Evolutionary conservation across 306 rosid genomes (phyloP).

Genomic region (Canavalia gladiata): DNA sequence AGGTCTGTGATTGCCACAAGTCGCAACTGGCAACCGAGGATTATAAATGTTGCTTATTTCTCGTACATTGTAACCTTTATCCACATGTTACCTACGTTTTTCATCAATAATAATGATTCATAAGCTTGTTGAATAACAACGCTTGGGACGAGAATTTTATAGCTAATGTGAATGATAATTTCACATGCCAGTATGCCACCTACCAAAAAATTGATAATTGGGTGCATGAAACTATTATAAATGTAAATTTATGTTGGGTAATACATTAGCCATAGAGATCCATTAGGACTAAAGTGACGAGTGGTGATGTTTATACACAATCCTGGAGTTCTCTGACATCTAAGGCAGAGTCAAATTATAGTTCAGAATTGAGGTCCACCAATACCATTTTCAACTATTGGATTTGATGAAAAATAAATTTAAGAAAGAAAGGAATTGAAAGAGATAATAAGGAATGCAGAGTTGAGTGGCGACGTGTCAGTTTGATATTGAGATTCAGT

Average conservation of each 20-base stretch:
- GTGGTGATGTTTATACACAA: not conserved
- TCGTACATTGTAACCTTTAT: constrained; percentile 35
- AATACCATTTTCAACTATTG: no score
- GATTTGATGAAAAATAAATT: no score
- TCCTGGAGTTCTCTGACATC: not conserved
- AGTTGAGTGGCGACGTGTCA: not conserved
- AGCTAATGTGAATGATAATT: constrained; percentile 10
- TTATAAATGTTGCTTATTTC: constrained; percentile 40
- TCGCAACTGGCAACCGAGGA: constrained; percentile 26
- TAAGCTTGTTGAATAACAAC: not conserved
- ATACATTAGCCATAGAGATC: no score
- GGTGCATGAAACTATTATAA: not conserved
- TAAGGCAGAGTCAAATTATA: no score
- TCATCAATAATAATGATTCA: not conserved
- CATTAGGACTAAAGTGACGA: not conserved
- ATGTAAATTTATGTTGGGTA: no score
- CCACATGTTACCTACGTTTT: constrained; percentile 6
- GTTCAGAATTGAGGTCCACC: no score
- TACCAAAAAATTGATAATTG: not conserved
- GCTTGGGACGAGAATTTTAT: not conserved
- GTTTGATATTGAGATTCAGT: not conserved
- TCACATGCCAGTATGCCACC: constrained; percentile 35
- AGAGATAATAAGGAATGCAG: no score
- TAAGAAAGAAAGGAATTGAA: no score
- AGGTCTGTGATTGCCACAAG: constrained; percentile 10